Evolutionary conservation across 805 yeast genomes (phyloP).

Genomic region (Isabelozyma gotoi): DNA sequence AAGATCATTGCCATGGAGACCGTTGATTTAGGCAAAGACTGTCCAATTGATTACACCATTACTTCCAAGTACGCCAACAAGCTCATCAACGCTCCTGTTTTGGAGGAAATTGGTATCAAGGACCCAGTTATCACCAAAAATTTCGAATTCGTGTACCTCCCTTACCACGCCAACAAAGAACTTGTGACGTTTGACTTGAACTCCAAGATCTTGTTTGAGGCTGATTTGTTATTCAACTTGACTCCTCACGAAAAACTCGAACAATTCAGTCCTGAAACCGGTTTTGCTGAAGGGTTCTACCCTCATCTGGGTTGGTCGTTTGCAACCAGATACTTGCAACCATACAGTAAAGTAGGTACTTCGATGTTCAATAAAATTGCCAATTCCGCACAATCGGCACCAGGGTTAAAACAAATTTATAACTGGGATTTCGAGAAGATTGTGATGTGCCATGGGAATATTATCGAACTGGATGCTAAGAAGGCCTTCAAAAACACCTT

Average conservation of each 20-base stretch:
- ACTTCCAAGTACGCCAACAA: constrained; percentile 33
- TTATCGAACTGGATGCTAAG: constrained; percentile 42
- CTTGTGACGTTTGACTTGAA: constrained; percentile 48
- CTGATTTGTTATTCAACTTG: constrained; percentile 61
- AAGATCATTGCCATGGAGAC: constrained; percentile 56
- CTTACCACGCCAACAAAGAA: constrained; percentile 59
- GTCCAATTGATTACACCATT: constrained; percentile 44
- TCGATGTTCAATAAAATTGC: constrained; percentile 23
- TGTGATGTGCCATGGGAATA: constrained; percentile 61
- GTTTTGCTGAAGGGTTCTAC: constrained; percentile 40
- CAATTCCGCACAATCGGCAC: constrained; percentile 11
- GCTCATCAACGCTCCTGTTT: constrained; percentile 17
- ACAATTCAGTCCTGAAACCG: constrained; percentile 45
- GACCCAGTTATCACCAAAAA: constrained; percentile 39
- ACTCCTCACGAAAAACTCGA: constrained; percentile 35
- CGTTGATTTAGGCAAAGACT: constrained; percentile 24
- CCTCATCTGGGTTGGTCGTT: constrained; percentile 48
- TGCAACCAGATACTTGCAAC: constrained; percentile 39
- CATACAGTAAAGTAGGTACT: constrained; percentile 38
- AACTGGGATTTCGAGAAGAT: constrained; percentile 49
- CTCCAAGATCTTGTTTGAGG: constrained; percentile 53
- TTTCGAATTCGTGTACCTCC: constrained; percentile 57
- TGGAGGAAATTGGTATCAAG: constrained; percentile 31
- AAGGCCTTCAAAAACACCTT: constrained; percentile 20
- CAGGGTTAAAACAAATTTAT: constrained; percentile 26